Percentiles rank a stretch among this genome's conserved stretches.
These are phyloP conservation scores for Aspergillus pseudonomiae DNA, from an alignment of 2,329 filamentous ascomycete species.

Conservation along the genomic window DNA sequence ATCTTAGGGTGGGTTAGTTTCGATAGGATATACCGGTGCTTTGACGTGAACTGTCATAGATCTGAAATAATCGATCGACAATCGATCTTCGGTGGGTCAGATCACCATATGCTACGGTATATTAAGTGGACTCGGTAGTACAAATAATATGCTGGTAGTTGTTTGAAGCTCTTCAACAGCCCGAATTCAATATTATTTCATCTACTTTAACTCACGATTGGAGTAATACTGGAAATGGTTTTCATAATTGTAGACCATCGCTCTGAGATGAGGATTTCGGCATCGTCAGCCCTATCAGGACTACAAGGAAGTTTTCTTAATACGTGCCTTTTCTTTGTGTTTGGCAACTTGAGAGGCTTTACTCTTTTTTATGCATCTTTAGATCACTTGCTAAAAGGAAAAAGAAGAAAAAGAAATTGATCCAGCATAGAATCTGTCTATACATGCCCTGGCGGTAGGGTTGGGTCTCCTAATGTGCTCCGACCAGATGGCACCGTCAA, in stretches of 20 bases:
- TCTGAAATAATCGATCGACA: too few species aligned
- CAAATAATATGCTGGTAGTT: too few species aligned
- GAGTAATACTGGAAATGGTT: too few species aligned
- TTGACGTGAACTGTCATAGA: too few species aligned
- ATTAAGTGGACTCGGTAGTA: too few species aligned
- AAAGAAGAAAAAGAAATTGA: neutral
- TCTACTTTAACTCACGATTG: too few species aligned
- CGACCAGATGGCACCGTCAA: neutral
- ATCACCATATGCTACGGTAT: too few species aligned
- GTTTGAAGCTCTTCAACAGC: too few species aligned
- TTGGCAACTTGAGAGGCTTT: neutral
- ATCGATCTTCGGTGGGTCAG: too few species aligned
- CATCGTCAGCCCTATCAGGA: neutral
- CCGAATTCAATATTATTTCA: too few species aligned
- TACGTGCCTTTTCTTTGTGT: neutral
- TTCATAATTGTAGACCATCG: neutral
- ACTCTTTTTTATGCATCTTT: neutral
- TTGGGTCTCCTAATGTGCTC: neutral
- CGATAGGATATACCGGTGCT: too few species aligned
- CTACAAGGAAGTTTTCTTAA: neutral
- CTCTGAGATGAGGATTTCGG: neutral
- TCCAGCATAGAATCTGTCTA: neutral
- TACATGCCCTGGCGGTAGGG: neutral
- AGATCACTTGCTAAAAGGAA: neutral
- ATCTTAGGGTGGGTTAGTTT: too few species aligned